Evolutionary conservation across 2,329 filamentous ascomycete species (phyloP), one percentile per base, ranked within the genome.

Genomic region (Ceratocystis destructans): DNA sequence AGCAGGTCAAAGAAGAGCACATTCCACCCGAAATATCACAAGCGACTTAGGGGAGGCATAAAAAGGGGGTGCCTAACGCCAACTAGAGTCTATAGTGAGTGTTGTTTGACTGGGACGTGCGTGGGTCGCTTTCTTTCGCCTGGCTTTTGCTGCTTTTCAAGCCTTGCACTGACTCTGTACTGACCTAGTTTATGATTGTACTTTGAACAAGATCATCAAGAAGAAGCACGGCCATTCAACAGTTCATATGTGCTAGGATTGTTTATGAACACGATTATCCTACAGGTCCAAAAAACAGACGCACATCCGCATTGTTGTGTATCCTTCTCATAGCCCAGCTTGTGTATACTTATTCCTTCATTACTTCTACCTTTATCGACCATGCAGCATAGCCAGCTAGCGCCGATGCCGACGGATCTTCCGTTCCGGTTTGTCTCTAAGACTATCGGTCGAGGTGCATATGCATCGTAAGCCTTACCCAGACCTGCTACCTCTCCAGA

Each of bases 341-440:
- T 37, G 55, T n/a, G 17, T n/a, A 25, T 31, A 2, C 31, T 37
- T 59, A 25, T 59, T 55, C 10, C 25, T 25, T 12, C 50, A 2
- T 55, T 62, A 3, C 12, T 45, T 37, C 20, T 37, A 46, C 37
- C 41, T 48, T 7, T 28, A 22, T n/a, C 45, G 5, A 61, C 3
- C 37, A 68, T 68, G 64, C 64, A 68, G 55, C 64, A 37, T 82
- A 96, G 91, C 70, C 94, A 99, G 78, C 79, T 92, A 71, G 91
- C 91, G 73, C 91, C 93, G 70, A 79, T 97, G 63, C 94, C 94
- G 28, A 79, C 73, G 69, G 85, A 96, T 73, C 81, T 99, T 62
- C 94, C 94, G 64, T 99, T 99, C 76, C 86, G 93, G 70, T 87
- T 99, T 73, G 83, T 99, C 72, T 97, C 94, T 68, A 94, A 94